A percentile compares a stretch with the other conserved stretches of the same genome.
These are phyloP conservation scores for Brettanomyces bruxellensis DNA, from an alignment of 805 yeast genomes.

Conservation along the genomic window DNA sequence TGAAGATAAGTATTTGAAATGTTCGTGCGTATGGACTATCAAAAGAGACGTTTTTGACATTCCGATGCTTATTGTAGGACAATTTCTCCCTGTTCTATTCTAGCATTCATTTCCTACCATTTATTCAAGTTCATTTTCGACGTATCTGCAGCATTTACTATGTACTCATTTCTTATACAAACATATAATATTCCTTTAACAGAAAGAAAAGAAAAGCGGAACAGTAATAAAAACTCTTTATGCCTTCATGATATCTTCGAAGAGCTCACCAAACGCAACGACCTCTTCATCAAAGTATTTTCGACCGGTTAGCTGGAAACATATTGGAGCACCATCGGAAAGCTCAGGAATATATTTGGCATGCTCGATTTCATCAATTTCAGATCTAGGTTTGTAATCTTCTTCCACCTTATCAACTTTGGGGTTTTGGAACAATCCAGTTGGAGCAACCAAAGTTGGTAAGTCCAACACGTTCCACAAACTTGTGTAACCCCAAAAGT, in stretches of 20 bases:
- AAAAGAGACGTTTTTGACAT: constrained; percentile 76
- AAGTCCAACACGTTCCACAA: constrained; percentile 65
- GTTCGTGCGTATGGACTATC: constrained; percentile 80
- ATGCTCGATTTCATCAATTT: constrained; percentile 40
- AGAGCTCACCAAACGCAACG: constrained; percentile 28
- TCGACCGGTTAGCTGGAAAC: constrained; percentile 43
- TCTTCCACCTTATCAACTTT: constrained; percentile 38
- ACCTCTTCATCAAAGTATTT: constrained; percentile 51
- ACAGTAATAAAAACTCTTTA: constrained; percentile 2
- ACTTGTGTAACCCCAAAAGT: constrained; percentile 76
- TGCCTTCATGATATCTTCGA: constrained; percentile 17
- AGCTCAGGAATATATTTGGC: constrained; percentile 37
- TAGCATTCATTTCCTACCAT: background rate
- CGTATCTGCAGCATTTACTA: too few species aligned
- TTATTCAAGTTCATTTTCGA: background rate
- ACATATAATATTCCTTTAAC: too few species aligned
- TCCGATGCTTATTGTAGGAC: constrained; percentile 79
- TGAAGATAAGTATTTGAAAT: constrained; percentile 36
- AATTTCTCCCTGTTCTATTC: constrained; percentile 56
- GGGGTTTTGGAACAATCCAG: constrained; percentile 50
- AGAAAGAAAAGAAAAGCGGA: background rate
- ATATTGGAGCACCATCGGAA: constrained; percentile 46
- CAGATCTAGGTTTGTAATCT: constrained; percentile 32
- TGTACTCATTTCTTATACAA: too few species aligned
- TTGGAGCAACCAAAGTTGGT: constrained; percentile 58